phyloP scores from a whole-genome alignment of 2,329 filamentous ascomycete species.

The Fusarium armeniacum region DNA sequence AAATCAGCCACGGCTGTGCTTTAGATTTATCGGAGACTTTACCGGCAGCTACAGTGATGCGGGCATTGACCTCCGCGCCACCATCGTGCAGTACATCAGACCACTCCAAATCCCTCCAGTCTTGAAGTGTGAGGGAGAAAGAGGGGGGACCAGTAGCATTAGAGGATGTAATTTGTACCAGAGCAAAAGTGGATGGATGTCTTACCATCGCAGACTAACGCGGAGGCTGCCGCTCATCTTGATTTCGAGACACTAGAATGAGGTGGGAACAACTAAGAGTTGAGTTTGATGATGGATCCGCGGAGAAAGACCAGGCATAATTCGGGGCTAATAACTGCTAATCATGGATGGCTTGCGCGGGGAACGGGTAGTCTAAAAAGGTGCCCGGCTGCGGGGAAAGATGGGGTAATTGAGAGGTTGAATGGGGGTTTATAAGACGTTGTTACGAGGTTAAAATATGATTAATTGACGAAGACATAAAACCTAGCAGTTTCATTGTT shows the following conservation, averaged over 20 bases:
- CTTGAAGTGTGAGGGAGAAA: background rate
- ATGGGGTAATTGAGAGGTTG: conserved; percentile 32
- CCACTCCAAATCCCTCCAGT: conserved; percentile 19
- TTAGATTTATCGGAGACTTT: conserved; percentile 11
- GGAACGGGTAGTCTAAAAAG: conserved; percentile 36
- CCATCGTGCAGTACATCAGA: conserved; percentile 15
- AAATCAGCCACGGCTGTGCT: background rate
- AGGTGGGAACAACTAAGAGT: background rate
- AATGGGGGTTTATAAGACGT: background rate
- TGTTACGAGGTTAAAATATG: conserved; percentile 2
- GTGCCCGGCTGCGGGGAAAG: conserved; percentile 42
- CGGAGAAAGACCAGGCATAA: conserved; percentile 11
- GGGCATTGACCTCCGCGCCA: conserved; percentile 38
- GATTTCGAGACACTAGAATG: background rate
- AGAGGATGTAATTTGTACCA: background rate
- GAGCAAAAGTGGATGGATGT: background rate
- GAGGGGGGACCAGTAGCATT: conserved; percentile 12
- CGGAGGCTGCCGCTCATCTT: background rate
- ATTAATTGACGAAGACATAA: background rate
- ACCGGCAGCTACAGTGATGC: conserved; percentile 20
- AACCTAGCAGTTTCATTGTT: background rate
- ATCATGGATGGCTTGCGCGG: conserved; percentile 36
- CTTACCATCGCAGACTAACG: conserved; percentile 26
- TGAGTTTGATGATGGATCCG: conserved; percentile 15
- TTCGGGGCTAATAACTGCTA: background rate